Percentiles rank a stretch among this genome's conserved stretches.
Evolutionary conservation across 305 asterid species (phyloP).

Genomic region (Withania somnifera): DNA sequence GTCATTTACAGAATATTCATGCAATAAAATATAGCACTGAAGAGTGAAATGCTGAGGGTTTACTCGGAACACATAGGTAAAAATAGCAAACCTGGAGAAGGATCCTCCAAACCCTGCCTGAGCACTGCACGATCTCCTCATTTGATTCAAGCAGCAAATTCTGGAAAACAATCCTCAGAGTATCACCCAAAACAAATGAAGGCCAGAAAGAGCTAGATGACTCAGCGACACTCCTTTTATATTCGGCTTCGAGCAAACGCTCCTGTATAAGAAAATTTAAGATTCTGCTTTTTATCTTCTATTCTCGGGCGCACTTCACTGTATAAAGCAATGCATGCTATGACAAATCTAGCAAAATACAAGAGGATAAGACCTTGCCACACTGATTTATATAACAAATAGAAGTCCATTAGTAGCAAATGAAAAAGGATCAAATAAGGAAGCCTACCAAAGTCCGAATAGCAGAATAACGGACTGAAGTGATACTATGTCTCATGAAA

Average conservation of each 20-base stretch:
- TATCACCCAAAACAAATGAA: constrained; percentile 85
- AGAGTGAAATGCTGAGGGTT: not conserved
- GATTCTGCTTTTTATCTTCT: not conserved
- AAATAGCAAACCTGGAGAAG: constrained; percentile 46
- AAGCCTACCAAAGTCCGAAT: constrained; percentile 85
- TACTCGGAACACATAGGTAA: not conserved
- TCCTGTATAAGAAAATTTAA: constrained; percentile 49
- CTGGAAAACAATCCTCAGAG: constrained; percentile 94
- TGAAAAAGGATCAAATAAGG: not conserved
- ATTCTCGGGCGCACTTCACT: not conserved
- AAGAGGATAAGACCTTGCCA: not conserved
- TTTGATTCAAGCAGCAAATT: constrained; percentile 92
- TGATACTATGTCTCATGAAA: constrained; percentile 94
- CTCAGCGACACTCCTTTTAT: constrained; percentile 54
- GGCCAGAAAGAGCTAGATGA: constrained; percentile 85
- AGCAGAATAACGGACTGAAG: constrained; percentile 93
- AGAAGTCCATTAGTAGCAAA: not conserved
- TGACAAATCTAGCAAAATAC: not conserved
- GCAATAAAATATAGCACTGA: not conserved
- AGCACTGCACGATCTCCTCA: constrained; percentile 75
- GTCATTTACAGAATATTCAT: not conserved
- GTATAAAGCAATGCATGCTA: not conserved
- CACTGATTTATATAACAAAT: not conserved
- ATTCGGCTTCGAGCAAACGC: constrained; percentile 94
- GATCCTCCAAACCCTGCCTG: constrained; percentile 94